These are phyloP conservation scores for Colletotrichum liaoningense DNA, from an alignment of 2,329 filamentous ascomycete species.

Conservation along the genomic window DNA sequence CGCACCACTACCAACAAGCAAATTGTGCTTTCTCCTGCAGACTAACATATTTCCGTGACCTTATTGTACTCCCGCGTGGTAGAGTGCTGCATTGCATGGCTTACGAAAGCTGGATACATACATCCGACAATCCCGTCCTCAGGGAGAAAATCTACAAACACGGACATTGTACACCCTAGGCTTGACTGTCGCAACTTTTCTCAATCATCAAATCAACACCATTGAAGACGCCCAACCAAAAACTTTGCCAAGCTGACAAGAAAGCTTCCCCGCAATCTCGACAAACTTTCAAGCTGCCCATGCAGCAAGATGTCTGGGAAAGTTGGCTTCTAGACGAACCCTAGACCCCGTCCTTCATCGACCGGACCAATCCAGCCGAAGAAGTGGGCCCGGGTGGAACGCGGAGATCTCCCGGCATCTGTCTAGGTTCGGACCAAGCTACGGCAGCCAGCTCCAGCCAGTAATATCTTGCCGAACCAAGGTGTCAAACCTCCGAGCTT, in stretches of 20 bases:
- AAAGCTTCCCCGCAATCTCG: neutral
- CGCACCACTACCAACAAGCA: too few relatives aligned
- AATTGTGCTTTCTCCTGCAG: too few relatives aligned
- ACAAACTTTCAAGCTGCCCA: neutral
- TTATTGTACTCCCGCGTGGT: neutral
- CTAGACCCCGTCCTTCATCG: neutral
- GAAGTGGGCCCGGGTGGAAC: neutral
- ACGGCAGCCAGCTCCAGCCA: conserved; percentile 1
- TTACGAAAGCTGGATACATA: neutral
- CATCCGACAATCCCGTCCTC: neutral
- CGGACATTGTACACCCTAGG: neutral
- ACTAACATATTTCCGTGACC: too few relatives aligned
- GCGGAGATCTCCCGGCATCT: conserved; percentile 33
- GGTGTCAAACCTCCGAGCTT: neutral
- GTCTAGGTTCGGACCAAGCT: neutral
- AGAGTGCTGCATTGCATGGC: neutral
- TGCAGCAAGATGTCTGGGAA: neutral
- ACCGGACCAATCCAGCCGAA: neutral
- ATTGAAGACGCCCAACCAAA: neutral
- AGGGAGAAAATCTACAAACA: neutral
- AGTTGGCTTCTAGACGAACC: neutral
- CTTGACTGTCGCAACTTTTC: neutral
- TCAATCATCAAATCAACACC: neutral
- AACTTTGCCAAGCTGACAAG: neutral
- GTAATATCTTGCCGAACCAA: neutral